Conservation (phyloP, 1,284 basidiomycete genomes). For the Polyporus tsugae region DNA sequence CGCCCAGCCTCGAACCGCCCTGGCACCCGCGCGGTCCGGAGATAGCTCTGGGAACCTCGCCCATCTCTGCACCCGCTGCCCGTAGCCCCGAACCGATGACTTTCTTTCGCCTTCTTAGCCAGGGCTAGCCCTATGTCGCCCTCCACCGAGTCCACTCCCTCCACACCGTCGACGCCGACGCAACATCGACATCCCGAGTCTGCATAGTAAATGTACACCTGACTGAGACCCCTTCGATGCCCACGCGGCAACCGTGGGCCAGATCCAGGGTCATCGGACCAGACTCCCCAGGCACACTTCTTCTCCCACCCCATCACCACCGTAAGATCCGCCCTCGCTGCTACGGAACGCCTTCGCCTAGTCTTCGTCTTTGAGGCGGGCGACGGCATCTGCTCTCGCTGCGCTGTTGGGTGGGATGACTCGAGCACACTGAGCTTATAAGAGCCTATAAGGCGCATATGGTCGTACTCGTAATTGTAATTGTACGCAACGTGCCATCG, state of each 20-base stretch:
- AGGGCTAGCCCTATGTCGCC: neutral
- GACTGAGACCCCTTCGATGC: slow-evolving; percentile 1
- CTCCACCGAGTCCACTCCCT: neutral
- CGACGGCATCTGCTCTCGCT: neutral
- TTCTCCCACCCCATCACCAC: slow-evolving; percentile 10
- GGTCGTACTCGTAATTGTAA: neutral
- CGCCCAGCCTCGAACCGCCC: slow-evolving; percentile 1
- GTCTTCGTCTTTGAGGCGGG: slow-evolving; percentile 2
- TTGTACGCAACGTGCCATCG: neutral
- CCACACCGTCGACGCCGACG: neutral
- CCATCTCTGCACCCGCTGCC: slow-evolving; percentile 3
- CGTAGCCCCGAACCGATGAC: slow-evolving; percentile 7
- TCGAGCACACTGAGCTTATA: neutral
- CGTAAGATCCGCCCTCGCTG: slow-evolving; percentile 24
- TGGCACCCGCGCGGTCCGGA: slow-evolving; percentile 8
- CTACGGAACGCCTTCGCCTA: slow-evolving; percentile 25
- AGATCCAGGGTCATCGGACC: slow-evolving; percentile 23
- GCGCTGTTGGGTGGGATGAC: neutral
- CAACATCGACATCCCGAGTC: neutral
- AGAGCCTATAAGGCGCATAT: neutral
- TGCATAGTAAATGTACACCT: neutral
- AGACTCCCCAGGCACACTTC: slow-evolving; percentile 22
- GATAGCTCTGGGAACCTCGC: slow-evolving; percentile 14
- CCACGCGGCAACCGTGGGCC: slow-evolving; percentile 6
- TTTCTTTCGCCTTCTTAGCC: slow-evolving; percentile 21